These are phyloP conservation scores for Phytopythium kandeliae DNA, from an alignment of 352 stramenopile species.

Conservation along the genomic window DNA sequence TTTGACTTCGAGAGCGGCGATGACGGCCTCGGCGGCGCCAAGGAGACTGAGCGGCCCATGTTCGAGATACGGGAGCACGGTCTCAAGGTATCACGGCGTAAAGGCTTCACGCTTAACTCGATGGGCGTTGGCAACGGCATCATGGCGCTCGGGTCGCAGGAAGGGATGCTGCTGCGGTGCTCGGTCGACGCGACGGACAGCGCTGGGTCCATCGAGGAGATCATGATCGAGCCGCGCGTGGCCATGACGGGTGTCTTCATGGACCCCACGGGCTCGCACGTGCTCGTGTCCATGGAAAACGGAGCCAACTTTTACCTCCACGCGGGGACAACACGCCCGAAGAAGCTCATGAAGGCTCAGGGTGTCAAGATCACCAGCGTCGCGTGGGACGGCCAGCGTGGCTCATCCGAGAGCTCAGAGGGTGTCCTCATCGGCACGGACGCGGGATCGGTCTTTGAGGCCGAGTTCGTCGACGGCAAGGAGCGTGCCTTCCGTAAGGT, in stretches of 20 bases:
- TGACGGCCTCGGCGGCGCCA: conserved; percentile 24
- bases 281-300: conserved; percentile 86
- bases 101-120: conserved; percentile 79
- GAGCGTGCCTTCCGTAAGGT: conserved; percentile 85
- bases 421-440: conserved; percentile 78
- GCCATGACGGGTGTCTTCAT: conserved; percentile 79
- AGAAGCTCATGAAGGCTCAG: conserved; percentile 86
- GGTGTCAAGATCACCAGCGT: conserved; percentile 71
- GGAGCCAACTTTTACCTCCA: conserved; percentile 86
- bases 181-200: conserved; percentile 76
- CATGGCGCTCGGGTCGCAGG: conserved; percentile 77
- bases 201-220: conserved; percentile 68
- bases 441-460: conserved; percentile 72
- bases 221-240: conserved; percentile 86
- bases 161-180: conserved; percentile 77
- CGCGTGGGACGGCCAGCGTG: conserved; percentile 77
- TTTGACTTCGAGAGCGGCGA: conserved; percentile 73
- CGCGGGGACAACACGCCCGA: conserved; percentile 60
- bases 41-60: conserved; percentile 75
- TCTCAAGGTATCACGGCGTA: conserved; percentile 78
- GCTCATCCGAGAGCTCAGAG: conserved; percentile 50
- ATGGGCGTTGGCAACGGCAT: conserved; percentile 78
- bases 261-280: conserved; percentile 72
- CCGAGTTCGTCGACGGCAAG: conserved; percentile 80
- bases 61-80: conserved; percentile 86